These are phyloP conservation scores for Aquilaria malaccensis DNA, from an alignment of 345 rosid species.

Conservation along the genomic window DNA sequence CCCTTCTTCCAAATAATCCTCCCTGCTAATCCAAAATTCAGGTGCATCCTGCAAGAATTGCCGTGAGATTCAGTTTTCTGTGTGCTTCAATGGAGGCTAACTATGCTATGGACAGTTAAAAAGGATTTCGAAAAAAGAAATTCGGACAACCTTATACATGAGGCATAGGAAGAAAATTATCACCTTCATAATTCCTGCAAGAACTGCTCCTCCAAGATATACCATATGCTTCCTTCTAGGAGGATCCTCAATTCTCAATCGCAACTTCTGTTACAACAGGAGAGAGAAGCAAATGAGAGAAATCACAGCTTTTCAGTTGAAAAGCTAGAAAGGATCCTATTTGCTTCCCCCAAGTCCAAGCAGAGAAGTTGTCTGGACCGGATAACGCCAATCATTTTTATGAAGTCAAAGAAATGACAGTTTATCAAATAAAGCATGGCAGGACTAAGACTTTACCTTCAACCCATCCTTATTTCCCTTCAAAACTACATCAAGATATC, in stretches of 20 bases:
- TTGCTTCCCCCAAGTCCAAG: no score
- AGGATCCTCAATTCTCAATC: conserved; percentile 89
- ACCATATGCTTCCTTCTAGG: conserved; percentile 99
- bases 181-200: conserved; percentile 99
- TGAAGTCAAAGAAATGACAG: neutral
- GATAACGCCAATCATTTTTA: neutral
- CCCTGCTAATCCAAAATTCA: conserved; percentile 95
- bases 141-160: no score
- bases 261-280: conserved; percentile 51
- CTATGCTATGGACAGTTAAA: neutral
- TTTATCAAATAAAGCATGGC: no score
- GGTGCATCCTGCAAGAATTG: conserved; percentile 72
- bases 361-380: no score
- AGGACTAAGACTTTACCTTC: conserved; percentile 42
- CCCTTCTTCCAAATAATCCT: conserved; percentile 90
- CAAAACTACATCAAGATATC: conserved; percentile 80
- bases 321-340: neutral
- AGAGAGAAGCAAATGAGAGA: conserved; percentile 6
- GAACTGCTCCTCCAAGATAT: conserved; percentile 96
- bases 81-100: neutral
- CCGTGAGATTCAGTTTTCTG: conserved; percentile 1
- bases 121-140: no score
- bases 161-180: neutral
- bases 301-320: neutral
- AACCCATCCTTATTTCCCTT: conserved; percentile 97